Evolutionary conservation across 306 rosid genomes (phyloP).

Genomic region (Vigna unguiculata): DNA sequence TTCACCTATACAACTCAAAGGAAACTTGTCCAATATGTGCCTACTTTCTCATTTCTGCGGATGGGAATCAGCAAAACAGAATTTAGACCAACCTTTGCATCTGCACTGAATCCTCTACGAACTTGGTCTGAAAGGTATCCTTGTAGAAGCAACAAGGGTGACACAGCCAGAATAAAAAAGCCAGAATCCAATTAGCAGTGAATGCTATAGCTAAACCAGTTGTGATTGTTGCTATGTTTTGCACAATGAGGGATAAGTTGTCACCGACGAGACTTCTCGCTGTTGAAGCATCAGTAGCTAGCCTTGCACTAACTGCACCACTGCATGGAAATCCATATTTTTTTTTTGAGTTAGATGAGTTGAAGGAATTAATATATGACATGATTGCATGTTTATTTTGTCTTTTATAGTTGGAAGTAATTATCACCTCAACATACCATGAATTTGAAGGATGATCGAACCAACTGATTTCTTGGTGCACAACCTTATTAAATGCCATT

Average conservation of each 20-base stretch:
- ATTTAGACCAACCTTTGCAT: conserved; percentile 73
- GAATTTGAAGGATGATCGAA: conserved; percentile 90
- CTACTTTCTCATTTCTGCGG: background rate
- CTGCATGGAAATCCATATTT: conserved; percentile 46
- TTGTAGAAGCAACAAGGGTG: conserved; percentile 72
- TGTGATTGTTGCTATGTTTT: conserved; percentile 65
- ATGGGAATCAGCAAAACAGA: conserved; percentile 11
- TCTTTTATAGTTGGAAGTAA: background rate
- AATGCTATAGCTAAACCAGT: conserved; percentile 74
- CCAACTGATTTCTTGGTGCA: conserved; percentile 85
- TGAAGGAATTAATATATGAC: background rate
- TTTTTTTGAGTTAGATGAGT: conserved; percentile 19
- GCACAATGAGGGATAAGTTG: conserved; percentile 69
- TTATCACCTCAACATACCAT: conserved; percentile 55
- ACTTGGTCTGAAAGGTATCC: conserved; percentile 63
- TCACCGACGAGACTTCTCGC: conserved; percentile 85
- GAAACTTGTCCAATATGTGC: conserved; percentile 39
- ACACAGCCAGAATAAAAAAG: conserved; percentile 61
- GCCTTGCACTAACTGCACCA: conserved; percentile 90
- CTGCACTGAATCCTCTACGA: conserved; percentile 78
- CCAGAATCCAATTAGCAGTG: conserved; percentile 84
- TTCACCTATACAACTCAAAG: conserved; percentile 55
- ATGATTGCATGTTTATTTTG: background rate
- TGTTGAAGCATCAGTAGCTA: conserved; percentile 82
- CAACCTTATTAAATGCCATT: conserved; percentile 75